These are phyloP conservation scores for Furcasterigmium sp. DNA, from an alignment of 2,329 filamentous ascomycete species.

Conservation along the genomic window DNA sequence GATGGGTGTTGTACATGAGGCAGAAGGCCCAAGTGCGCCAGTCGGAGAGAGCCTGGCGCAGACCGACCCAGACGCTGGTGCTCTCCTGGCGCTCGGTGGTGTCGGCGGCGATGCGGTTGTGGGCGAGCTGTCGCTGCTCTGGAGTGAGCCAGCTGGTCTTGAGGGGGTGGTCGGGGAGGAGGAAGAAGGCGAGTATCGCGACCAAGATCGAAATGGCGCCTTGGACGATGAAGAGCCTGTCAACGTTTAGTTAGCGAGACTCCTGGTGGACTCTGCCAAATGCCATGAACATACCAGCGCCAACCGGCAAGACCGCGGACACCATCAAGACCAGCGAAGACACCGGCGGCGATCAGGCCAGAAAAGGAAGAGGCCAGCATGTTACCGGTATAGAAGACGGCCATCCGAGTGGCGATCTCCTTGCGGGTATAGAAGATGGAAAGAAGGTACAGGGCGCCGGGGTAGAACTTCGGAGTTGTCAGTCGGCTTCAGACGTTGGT, in stretches of 20 bases:
- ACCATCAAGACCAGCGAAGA: conserved; percentile 25
- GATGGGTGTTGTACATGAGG: conserved; percentile 18
- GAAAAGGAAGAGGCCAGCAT: conserved; percentile 30
- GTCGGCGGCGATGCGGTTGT: conserved; percentile 27
- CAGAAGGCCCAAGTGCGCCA: conserved; percentile 19
- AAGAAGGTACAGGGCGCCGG: conserved; percentile 31
- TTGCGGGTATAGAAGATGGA: conserved; percentile 50
- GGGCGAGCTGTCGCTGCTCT: conserved; percentile 33
- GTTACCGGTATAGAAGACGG: conserved; percentile 37
- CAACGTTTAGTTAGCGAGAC: background rate
- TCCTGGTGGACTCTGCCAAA: too few species aligned
- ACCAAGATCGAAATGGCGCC: conserved; percentile 15
- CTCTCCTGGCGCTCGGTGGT: conserved; percentile 22
- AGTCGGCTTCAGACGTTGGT: conserved; percentile 24
- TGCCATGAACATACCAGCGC: conserved; percentile 21
- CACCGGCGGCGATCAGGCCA: conserved; percentile 36
- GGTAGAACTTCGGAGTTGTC: conserved; percentile 27
- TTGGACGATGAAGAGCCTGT: conserved; percentile 21
- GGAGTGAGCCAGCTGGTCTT: conserved; percentile 27
- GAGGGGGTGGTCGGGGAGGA: conserved; percentile 18
- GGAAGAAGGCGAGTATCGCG: conserved; percentile 12
- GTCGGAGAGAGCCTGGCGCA: conserved; percentile 16
- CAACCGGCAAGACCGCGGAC: conserved; percentile 18
- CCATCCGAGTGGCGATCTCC: conserved; percentile 33
- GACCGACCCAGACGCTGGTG: conserved; percentile 29